These are phyloP conservation scores for Phytophthora pistaciae DNA, from an alignment of 352 stramenopile species.

Conservation along the genomic window DNA sequence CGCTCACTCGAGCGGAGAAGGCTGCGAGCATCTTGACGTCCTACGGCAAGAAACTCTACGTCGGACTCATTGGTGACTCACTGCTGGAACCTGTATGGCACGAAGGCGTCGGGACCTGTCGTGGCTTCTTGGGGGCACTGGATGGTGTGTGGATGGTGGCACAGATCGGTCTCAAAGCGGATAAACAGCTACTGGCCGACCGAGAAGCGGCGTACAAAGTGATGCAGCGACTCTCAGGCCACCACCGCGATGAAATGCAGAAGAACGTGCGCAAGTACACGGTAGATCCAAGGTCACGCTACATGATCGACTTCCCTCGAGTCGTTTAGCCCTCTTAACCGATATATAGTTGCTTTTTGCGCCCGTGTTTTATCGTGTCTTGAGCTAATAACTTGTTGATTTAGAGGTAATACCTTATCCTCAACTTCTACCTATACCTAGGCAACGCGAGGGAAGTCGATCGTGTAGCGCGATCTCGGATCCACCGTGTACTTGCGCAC, in stretches of 20 bases:
- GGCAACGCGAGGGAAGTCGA: conserved; percentile 48
- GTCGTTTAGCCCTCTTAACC: background rate
- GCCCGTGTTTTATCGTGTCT: background rate
- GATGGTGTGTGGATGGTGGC: conserved; percentile 76
- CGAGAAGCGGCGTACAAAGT: conserved; percentile 69
- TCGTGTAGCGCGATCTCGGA: conserved; percentile 66
- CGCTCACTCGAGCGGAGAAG: conserved; percentile 68
- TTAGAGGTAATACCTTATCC: background rate
- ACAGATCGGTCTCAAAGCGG: conserved; percentile 63
- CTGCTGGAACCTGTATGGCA: conserved; percentile 85
- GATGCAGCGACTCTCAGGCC: conserved; percentile 67
- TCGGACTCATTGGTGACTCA: conserved; percentile 76
- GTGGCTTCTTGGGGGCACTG: conserved; percentile 78
- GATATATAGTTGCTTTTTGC: background rate
- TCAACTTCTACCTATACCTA: background rate
- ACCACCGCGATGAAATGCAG: conserved; percentile 66
- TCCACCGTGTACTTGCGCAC: conserved; percentile 81
- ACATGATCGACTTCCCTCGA: conserved; percentile 58
- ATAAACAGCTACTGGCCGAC: conserved; percentile 68
- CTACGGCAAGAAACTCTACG: conserved; percentile 71
- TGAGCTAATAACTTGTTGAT: background rate
- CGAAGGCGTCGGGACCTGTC: conserved; percentile 77
- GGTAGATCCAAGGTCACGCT: conserved; percentile 66
- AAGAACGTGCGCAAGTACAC: conserved; percentile 83
- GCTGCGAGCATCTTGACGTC: conserved; percentile 63